Base-by-base conservation (phyloP, 345 rosid genomes). In the Streptanthus diversifolius region DNA sequence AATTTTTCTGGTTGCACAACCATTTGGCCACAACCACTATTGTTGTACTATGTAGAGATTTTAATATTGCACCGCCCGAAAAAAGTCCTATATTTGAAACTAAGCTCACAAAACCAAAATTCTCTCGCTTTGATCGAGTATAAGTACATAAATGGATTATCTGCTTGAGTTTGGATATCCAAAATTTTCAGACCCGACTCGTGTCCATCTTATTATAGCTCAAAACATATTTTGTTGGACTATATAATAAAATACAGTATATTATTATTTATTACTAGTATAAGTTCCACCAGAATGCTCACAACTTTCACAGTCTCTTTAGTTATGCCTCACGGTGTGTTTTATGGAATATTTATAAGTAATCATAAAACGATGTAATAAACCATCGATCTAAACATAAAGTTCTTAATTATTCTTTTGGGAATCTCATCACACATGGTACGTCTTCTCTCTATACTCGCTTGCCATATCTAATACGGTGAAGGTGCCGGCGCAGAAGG, bases 401-500 rank as follows among this genome's bases (percentile, higher is more conserved):
- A 5, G 10, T 21, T 71, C 51, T 27, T 62, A 6, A 39, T 41
- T 63, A 53, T 72, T 53, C 56, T 72, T 47, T 43, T 63, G 4
- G 47, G 32, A 8, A 29, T 39, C 63, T 60, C 60, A 17, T 70
- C 47, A 48, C 29, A 17, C 12, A 62, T 51, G 10, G 10, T 47
- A 47, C 25, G 61, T 71, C 53, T 62, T 62, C 44, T 62, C 39
- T 11, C 33, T 12, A 30, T 40, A 9, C 27, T 63, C 13, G 7
- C 5, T 41, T 53, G 56, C 14, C 33, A n/a, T 22, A 25, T 7
- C 29, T 25, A 64, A 36, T 55, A 56, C 7, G 72, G 35, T 18
- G 67, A 29, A 19, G 78, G 73, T 51, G 47, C n/a, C 0, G 63
- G 44, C 49, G 10, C 66, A 15, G 3, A 18, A 18, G 71, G 41